These are phyloP conservation scores for Coemansia sp. DNA, from an alignment of 192 early-diverging fungal species.

Conservation along the genomic window DNA sequence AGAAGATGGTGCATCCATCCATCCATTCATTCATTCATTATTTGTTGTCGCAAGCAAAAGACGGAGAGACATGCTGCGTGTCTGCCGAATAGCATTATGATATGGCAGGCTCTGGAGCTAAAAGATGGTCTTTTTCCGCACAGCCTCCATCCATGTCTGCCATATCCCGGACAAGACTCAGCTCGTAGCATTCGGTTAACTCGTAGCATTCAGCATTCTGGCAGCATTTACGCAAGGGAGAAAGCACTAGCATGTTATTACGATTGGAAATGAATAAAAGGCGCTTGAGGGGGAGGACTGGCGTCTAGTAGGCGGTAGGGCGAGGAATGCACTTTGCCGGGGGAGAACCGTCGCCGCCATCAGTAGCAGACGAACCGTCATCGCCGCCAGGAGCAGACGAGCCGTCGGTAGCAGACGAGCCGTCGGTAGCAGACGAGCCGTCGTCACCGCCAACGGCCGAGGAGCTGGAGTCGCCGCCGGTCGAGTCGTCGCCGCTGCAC, in stretches of 20 bases:
- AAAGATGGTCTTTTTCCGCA: no score
- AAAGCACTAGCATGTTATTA: no score
- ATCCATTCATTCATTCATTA: no score
- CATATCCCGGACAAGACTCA: no score
- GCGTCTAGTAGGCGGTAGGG: conserved; percentile 8
- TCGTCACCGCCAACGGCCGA: not conserved
- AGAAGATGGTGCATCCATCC: no score
- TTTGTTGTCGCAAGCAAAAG: not conserved
- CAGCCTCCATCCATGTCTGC: not conserved
- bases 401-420: not conserved
- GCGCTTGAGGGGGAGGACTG: no score
- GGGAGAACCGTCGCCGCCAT: not conserved
- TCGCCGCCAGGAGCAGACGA: not conserved
- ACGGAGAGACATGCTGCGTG: not conserved
- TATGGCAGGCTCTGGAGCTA: no score
- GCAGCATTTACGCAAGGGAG: no score
- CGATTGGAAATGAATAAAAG: no score
- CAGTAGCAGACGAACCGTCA: not conserved
- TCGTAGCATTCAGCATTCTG: not conserved
- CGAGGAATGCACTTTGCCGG: conserved; percentile 32
- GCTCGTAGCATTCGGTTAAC: no score
- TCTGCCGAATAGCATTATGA: no score
- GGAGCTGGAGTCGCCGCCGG: conserved; percentile 13
- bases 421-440: not conserved
- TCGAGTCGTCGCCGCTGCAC: conserved; percentile 42